These are phyloP conservation scores for Tetragonia tetragonoides DNA, from an alignment of 148 eudicot genomes.

Conservation along the genomic window DNA sequence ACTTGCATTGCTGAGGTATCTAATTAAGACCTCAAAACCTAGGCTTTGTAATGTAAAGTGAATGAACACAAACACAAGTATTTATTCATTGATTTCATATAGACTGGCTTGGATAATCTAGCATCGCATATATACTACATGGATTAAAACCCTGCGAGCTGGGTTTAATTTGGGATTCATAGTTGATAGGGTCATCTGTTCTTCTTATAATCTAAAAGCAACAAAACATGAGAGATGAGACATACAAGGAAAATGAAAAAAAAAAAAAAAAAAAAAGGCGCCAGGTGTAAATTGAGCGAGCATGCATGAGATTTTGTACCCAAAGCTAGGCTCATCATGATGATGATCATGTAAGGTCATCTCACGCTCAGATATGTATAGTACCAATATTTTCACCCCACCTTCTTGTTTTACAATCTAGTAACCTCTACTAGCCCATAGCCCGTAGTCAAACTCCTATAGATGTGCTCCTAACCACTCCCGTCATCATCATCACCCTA, in stretches of 20 bases:
- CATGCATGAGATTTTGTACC: not conserved
- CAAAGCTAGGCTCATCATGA: not conserved
- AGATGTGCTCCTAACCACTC: not conserved
- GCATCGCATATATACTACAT: no score
- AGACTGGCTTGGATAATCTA: no score
- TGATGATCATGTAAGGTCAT: constrained; percentile 3
- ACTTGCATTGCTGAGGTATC: no score
- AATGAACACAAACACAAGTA: no score
- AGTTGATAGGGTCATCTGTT: no score
- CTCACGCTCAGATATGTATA: not conserved
- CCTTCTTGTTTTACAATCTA: not conserved
- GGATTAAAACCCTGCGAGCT: no score
- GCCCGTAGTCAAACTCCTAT: not conserved
- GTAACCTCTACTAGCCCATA: not conserved
- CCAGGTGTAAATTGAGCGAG: not conserved
- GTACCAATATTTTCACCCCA: not conserved
- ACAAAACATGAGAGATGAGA: no score
- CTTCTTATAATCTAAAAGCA: no score
- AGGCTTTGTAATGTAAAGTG: no score
- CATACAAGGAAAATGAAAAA: not conserved
- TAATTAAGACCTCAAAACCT: no score
- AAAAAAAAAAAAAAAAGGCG: not conserved
- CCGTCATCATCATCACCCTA: not conserved
- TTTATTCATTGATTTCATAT: no score
- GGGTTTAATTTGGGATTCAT: no score